Evolutionary conservation across 805 yeast species (phyloP).

Genomic region (Candida sithepensis): DNA sequence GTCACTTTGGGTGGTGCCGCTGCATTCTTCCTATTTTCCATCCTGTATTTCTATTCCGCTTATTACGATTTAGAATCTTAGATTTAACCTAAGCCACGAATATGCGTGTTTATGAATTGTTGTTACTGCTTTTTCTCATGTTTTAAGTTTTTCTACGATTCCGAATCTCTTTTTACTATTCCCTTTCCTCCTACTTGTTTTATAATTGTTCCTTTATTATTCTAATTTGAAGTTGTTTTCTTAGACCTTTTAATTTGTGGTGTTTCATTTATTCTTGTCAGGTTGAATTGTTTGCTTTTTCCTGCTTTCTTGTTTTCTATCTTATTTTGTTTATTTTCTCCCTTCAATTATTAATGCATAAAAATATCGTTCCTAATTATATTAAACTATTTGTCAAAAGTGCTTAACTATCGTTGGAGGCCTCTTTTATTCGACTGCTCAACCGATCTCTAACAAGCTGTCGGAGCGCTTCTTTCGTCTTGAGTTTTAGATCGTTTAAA

Average conservation of each 20-base stretch:
- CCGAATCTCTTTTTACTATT: too few relatives aligned
- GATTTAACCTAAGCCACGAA: background rate
- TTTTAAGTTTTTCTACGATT: background rate
- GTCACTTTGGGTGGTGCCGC: conserved; percentile 89
- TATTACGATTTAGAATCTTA: conserved; percentile 27
- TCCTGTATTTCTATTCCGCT: conserved; percentile 76
- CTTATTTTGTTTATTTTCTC: background rate
- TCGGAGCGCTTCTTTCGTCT: conserved; percentile 41
- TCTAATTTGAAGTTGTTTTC: background rate
- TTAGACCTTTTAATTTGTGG: too few relatives aligned
- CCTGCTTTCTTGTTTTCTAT: too few relatives aligned
- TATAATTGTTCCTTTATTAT: background rate
- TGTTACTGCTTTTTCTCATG: background rate
- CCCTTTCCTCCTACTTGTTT: too few relatives aligned
- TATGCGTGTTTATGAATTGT: background rate
- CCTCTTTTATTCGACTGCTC: background rate
- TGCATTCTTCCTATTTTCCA: conserved; percentile 80
- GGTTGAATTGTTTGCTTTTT: background rate
- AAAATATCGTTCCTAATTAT: background rate
- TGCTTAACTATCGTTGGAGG: background rate
- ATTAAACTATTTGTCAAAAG: too few relatives aligned
- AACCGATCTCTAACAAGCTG: conserved; percentile 35
- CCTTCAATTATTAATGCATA: background rate
- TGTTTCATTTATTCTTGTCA: too few relatives aligned
- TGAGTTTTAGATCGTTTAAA: conserved; percentile 34